Evolutionary conservation across 176 grass and related monocot genomes (phyloP).

Genomic region (Hyparrhenia diplandra): DNA sequence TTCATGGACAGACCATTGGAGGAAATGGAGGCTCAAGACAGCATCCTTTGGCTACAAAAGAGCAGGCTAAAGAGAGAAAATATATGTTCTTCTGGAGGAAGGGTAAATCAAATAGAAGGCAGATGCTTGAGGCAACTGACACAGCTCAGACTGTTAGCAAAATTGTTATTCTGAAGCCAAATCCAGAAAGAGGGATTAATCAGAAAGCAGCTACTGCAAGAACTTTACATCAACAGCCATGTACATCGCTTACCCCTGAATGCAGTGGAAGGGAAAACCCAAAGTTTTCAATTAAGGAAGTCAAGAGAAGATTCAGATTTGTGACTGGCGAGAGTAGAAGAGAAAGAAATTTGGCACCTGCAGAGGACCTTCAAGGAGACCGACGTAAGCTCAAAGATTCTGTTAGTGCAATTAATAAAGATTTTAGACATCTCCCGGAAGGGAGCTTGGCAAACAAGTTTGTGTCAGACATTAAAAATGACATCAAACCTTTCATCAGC

Average conservation of each 20-base stretch:
- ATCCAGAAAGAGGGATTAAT: conserved; percentile 34
- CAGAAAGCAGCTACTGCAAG: conserved; percentile 29
- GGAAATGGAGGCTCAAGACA: conserved; percentile 33
- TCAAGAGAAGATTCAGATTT: conserved; percentile 66
- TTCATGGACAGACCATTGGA: conserved; percentile 25
- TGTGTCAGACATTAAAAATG: conserved; percentile 35
- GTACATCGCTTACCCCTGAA: conserved; percentile 22
- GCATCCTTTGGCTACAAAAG: conserved; percentile 32
- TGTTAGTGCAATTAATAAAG: conserved; percentile 42
- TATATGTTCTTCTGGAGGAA: conserved; percentile 72
- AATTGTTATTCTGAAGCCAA: conserved; percentile 91
- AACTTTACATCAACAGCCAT: conserved; percentile 35
- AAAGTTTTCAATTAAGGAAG: conserved; percentile 84
- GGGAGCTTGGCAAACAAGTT: conserved; percentile 39
- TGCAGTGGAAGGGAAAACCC: conserved; percentile 54
- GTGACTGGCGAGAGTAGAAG: conserved; percentile 56
- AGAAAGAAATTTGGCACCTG: conserved; percentile 41
- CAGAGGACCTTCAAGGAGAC: conserved; percentile 39
- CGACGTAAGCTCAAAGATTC: conserved; percentile 37
- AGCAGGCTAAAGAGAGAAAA: conserved; percentile 51
- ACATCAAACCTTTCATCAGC: conserved; percentile 16
- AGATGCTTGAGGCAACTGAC: conserved; percentile 30
- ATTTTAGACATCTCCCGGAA: conserved; percentile 19
- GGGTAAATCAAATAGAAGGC: conserved; percentile 46
- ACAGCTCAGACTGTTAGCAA: conserved; percentile 50